Base-by-base conservation (phyloP, 768 basidiomycete species). In the Roridomyces roridus region DNA sequence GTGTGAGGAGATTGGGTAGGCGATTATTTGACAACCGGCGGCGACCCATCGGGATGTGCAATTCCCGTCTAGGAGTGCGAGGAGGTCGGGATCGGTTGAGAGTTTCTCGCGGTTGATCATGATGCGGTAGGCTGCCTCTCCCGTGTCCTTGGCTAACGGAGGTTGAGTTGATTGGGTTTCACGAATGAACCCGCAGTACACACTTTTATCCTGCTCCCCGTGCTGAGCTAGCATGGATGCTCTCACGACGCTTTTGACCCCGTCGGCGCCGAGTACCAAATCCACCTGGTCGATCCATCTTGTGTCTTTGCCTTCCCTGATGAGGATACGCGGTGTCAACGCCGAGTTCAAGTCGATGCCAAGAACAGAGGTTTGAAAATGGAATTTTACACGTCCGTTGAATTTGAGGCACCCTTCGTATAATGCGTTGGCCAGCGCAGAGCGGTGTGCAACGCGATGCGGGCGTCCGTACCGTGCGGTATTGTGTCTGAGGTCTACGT, bases 111-210 rank as follows among this genome's bases (percentile, higher is more conserved):
- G 63, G 5, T 55, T 65, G 17, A 77, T 60, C 41, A 75, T 61
- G 49, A 77, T 72, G 3, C 75, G 72, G 63, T 78, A 78, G 15
- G 76, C 72, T 0, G 76, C 70, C 48, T 74, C 72, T n/a, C 75
- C 77, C 0, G 74, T 73, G 50, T 75, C 74, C 42, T 68, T 64
- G 21, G 70, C 72, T 59, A 11, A 29, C n/a, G 6, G n/a, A n/a
- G n/a, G n/a, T n/a, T n/a, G n/a, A n/a, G n/a, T n/a, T n/a, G n/a
- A n/a, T n/a, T n/a, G n/a, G n/a, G n/a, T n/a, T n/a, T n/a, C n/a
- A n/a, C n/a, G n/a, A n/a, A n/a, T n/a, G n/a, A n/a, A n/a, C n/a
- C n/a, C n/a, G n/a, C n/a, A n/a, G n/a, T 5, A n/a, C 51, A 2
- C 5, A 58, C 57, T 51, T 55, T 58, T 14, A 25, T 55, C 76